Evolutionary conservation across 176 grass and related monocot genomes (phyloP).

Genomic region (Zea luxurians): DNA sequence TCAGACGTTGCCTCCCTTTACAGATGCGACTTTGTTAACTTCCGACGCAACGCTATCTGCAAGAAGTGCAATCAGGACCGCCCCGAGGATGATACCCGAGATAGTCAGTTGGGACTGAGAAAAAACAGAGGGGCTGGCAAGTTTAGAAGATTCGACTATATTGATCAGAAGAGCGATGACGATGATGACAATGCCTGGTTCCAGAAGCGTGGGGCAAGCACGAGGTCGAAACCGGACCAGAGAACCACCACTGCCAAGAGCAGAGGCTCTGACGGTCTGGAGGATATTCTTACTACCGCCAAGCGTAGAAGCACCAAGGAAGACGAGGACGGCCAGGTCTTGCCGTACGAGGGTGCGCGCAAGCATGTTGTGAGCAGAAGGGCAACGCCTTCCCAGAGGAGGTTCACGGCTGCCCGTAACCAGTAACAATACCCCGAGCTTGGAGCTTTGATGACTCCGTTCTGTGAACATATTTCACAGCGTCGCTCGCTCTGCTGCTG

Average conservation of each 20-base stretch:
- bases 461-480: background rate
- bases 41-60: slow-evolving; percentile 55
- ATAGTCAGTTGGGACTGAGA: slow-evolving; percentile 37
- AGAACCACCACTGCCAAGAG: slow-evolving; percentile 2
- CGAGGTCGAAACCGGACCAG: background rate
- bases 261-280: background rate
- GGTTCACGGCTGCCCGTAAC: slow-evolving; percentile 42
- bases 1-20: background rate
- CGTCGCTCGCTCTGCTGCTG: background rate
- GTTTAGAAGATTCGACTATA: slow-evolving; percentile 31
- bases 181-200: background rate
- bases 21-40: slow-evolving; percentile 67
- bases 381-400: slow-evolving; percentile 30
- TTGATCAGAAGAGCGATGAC: background rate
- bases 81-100: slow-evolving; percentile 47
- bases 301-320: slow-evolving; percentile 5
- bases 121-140: slow-evolving; percentile 11
- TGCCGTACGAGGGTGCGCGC: slow-evolving; percentile 31
- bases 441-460: background rate
- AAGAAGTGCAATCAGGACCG: slow-evolving; percentile 48
- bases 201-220: background rate
- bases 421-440: background rate
- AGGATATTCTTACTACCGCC: slow-evolving; percentile 5
- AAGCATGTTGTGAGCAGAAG: slow-evolving; percentile 38
- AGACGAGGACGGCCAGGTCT: slow-evolving; percentile 31